Evolutionary conservation across 2,329 filamentous ascomycete genomes (phyloP).

Genomic region (Fusarium pseudocircinatum): DNA sequence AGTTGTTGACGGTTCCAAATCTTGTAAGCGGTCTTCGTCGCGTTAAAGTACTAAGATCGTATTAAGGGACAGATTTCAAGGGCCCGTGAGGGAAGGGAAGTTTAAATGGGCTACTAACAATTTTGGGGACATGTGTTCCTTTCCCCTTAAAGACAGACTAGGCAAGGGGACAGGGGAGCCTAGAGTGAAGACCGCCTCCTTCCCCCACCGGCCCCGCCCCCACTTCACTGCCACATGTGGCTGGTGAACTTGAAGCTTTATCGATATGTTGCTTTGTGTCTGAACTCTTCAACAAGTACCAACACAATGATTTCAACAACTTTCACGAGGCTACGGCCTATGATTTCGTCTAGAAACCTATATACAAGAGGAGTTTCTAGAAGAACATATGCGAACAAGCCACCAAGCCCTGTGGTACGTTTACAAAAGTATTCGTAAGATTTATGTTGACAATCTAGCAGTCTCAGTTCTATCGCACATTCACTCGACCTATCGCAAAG

Average conservation of each 20-base stretch:
- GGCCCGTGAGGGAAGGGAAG: conserved; percentile 7
- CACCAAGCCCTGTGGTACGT: conserved; percentile 42
- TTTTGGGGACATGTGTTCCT: conserved; percentile 49
- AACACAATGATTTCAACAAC: conserved; percentile 18
- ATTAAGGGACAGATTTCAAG: conserved; percentile 44
- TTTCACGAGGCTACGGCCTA: conserved; percentile 25
- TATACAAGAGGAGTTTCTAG: not conserved
- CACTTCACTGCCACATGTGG: conserved; percentile 26
- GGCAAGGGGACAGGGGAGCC: conserved; percentile 1
- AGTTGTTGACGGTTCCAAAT: not conserved
- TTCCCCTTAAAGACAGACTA: conserved; percentile 31
- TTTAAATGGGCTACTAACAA: conserved; percentile 29
- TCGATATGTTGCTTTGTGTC: conserved; percentile 2
- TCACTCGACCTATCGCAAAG: conserved; percentile 77
- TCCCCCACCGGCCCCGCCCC: conserved; percentile 33
- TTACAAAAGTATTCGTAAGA: not conserved
- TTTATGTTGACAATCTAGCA: conserved; percentile 43
- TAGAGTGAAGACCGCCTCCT: not conserved
- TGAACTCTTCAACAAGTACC: not conserved
- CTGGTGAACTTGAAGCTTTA: conserved; percentile 19
- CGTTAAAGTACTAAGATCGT: conserved; percentile 31
- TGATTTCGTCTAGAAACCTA: not conserved
- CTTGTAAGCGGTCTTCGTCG: conserved; percentile 2
- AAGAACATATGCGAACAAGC: conserved; percentile 42
- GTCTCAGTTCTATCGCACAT: conserved; percentile 78